Conservation (phyloP, 208 protist genomes). For the Entamoeba nuttalli region DNA sequence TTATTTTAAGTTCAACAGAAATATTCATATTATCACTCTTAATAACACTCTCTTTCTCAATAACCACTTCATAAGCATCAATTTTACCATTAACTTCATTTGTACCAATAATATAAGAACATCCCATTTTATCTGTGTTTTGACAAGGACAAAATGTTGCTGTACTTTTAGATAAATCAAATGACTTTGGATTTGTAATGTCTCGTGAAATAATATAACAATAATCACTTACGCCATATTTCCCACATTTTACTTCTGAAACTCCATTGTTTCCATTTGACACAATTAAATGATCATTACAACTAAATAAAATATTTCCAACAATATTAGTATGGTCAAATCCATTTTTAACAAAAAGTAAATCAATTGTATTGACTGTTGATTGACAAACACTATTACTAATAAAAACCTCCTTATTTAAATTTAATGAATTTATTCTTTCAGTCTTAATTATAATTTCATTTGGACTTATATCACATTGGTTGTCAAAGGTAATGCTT, state of each 20-base stretch:
- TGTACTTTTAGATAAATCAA: background rate
- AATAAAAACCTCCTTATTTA: background rate
- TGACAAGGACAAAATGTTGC: background rate
- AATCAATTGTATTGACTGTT: background rate
- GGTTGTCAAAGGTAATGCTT: background rate
- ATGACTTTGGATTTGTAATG: background rate
- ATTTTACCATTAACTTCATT: background rate
- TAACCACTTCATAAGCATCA: background rate
- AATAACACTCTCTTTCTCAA: background rate
- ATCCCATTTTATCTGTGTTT: background rate
- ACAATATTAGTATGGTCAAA: background rate
- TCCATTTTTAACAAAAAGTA: background rate
- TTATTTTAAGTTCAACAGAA: background rate
- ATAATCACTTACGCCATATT: background rate
- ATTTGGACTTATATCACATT: background rate
- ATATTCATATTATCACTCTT: background rate
- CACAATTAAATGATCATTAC: background rate
- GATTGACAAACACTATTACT: background rate
- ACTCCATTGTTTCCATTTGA: background rate
- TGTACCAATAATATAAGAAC: background rate
- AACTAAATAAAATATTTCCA: background rate
- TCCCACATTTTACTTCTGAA: background rate
- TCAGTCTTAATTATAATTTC: background rate
- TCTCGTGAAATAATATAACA: background rate
- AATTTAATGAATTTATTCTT: too few relatives aligned